Base-by-base conservation (phyloP, 441 rosid species). In the Cnidoscolus chayamansa region DNA sequence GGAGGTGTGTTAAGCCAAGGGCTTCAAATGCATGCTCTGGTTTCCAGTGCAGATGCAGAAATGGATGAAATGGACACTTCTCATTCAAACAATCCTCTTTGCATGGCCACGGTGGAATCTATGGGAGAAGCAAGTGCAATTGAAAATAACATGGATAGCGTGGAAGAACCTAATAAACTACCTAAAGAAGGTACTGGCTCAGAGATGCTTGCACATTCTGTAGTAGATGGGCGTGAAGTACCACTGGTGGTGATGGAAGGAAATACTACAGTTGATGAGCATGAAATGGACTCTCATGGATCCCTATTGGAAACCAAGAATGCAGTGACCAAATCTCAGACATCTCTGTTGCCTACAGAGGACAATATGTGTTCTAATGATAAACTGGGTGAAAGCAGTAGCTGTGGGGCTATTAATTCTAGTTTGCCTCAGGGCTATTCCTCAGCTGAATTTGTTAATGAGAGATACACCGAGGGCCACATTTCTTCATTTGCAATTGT, bases 151-250 rank as follows among this genome's bases (percentile, higher is more conserved):
- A 58, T 63, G 62, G 70, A 51, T 13, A 76, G 73, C 50, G 72
- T 70, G 53, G 85, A 70, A 53, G 86, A 84, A 65, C 71, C 82
- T 75, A 66, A 67, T 72, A 45, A 76, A 67, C 57, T 71, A 57
- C 72, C 66, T 40, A 69, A 84, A 71, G 81, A 30, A 72, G 81
- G 66, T 76, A 68, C 84, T 43, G 83, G 83, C 68, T 30, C 56
- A 49, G 79, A 68, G 65, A 56, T 56, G 19, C 32, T 48, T 58
- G 83, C 68, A 74, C 79, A 64, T 49, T 73, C 74, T 60, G 54
- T 48, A 69, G 73, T 67, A n/a, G 69, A 72, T 72, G 30, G 58
- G 47, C 75, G 11, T 20, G 72, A 65, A 66, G 74, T 47, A 48
- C 49, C 84, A 32, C 16, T 64, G 51, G 51, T 69, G 72, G 72